Conservation (phyloP, 208 protist genomes). For the Acanthamoeba sp. region DNA sequence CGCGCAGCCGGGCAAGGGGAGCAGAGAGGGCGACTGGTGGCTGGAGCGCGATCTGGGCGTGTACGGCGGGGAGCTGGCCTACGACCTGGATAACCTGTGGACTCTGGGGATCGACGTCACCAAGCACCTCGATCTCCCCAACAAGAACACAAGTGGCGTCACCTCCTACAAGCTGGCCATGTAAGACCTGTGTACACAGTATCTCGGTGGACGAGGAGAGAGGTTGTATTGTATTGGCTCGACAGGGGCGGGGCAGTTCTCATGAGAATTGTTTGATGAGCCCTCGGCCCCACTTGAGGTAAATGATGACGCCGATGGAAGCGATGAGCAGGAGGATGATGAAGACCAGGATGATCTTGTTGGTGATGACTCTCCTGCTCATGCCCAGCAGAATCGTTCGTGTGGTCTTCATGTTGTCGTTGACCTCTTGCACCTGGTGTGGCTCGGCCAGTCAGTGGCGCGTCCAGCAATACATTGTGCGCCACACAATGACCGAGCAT, state of each 20-base stretch:
- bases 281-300: conserved; percentile 36
- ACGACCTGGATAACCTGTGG: conserved; percentile 65
- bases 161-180: neutral
- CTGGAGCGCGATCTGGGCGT: conserved; percentile 34
- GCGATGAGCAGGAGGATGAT: conserved; percentile 43
- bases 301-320: conserved; percentile 42
- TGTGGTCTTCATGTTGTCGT: conserved; percentile 61
- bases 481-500: neutral
- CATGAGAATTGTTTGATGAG: conserved; percentile 20
- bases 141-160: conserved; percentile 19
- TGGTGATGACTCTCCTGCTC: conserved; percentile 45
- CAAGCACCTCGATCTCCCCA: conserved; percentile 60
- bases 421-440: conserved; percentile 29
- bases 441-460: neutral
- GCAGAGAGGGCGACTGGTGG: conserved; percentile 13
- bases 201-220: too few species aligned
- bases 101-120: conserved; percentile 51
- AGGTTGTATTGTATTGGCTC: too few species aligned
- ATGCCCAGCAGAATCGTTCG: conserved; percentile 34
- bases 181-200: too few species aligned
- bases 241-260: too few species aligned
- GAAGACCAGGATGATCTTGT: conserved; percentile 64
- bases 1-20: neutral
- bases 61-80: conserved; percentile 55
- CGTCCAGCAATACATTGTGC: neutral